Percentiles rank a stretch among this genome's conserved stretches.
Conservation (phyloP, 2,329 filamentous ascomycete genomes). For the Allantophomopsis lycopodina region DNA sequence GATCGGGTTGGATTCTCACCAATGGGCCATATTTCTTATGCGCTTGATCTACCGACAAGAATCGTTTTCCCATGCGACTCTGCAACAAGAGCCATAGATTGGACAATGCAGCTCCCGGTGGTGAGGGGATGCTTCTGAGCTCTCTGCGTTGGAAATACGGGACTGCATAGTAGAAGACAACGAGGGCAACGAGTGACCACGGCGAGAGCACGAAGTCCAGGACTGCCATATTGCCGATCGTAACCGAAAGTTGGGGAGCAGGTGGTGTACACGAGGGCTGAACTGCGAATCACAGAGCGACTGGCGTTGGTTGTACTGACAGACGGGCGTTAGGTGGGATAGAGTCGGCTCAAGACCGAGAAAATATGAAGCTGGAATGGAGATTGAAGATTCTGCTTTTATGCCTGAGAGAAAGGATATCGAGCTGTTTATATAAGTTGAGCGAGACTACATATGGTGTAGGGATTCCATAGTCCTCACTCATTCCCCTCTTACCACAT, state of each 20-base stretch:
- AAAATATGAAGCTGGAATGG: no score
- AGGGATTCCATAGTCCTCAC: no score
- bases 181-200: slow-evolving; percentile 30
- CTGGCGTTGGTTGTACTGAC: no score
- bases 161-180: slow-evolving; percentile 22
- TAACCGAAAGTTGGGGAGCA: neutral
- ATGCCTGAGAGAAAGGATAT: no score
- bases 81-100: slow-evolving; percentile 69
- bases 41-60: slow-evolving; percentile 48
- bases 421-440: no score
- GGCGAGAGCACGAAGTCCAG: slow-evolving; percentile 26
- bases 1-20: slow-evolving; percentile 72
- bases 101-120: slow-evolving; percentile 47
- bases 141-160: slow-evolving; percentile 16
- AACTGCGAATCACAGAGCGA: no score
- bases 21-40: slow-evolving; percentile 66
- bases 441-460: no score
- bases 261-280: no score
- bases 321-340: no score
- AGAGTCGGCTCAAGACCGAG: no score
- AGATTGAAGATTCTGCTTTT: no score
- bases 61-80: slow-evolving; percentile 51
- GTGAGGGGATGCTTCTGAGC: slow-evolving; percentile 29
- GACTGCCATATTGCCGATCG: slow-evolving; percentile 16
- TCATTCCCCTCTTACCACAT: no score